phyloP scores from a whole-genome alignment of 148 eudicot genomes.

The Cornus kousa region DNA sequence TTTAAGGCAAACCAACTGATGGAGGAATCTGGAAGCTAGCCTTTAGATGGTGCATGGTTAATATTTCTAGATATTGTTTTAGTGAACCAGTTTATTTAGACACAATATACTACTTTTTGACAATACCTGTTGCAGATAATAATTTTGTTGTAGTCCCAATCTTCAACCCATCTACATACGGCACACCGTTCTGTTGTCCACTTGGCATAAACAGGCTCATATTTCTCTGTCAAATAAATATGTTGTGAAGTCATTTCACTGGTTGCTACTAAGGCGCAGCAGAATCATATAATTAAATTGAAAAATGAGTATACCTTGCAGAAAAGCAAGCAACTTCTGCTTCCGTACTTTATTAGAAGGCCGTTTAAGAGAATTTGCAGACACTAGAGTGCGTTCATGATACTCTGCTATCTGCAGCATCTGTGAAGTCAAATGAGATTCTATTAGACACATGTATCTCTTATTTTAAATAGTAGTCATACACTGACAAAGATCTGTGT shows the following conservation, averaged over 20 bases:
- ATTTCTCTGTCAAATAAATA: conserved; percentile 59
- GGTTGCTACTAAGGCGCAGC: conserved; percentile 4
- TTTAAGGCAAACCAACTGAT: neutral
- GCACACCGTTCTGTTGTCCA: conserved; percentile 99
- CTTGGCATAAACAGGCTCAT: conserved; percentile 85
- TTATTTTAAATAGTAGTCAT: conserved; percentile 2
- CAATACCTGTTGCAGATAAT: conserved; percentile 88
- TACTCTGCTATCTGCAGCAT: conserved; percentile 94
- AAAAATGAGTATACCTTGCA: conserved; percentile 58
- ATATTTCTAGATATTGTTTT: neutral
- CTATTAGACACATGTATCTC: conserved; percentile 8
- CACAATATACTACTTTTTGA: neutral
- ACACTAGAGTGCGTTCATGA: conserved; percentile 66
- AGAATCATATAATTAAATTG: conserved; percentile 5
- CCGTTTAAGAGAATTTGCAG: conserved; percentile 71
- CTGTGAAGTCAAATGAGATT: conserved; percentile 42
- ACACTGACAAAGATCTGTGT: neutral
- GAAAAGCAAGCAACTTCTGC: conserved; percentile 81
- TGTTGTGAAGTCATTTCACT: conserved; percentile 1
- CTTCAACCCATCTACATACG: conserved; percentile 99
- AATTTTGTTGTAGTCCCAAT: conserved; percentile 98
- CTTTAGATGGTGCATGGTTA: neutral
- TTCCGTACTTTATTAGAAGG: conserved; percentile 84
- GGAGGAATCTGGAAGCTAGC: neutral
- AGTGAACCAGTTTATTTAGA: neutral